Base-by-base conservation (phyloP, 495 filamentous ascomycete species). In the Rhizodiscina lignyota region DNA sequence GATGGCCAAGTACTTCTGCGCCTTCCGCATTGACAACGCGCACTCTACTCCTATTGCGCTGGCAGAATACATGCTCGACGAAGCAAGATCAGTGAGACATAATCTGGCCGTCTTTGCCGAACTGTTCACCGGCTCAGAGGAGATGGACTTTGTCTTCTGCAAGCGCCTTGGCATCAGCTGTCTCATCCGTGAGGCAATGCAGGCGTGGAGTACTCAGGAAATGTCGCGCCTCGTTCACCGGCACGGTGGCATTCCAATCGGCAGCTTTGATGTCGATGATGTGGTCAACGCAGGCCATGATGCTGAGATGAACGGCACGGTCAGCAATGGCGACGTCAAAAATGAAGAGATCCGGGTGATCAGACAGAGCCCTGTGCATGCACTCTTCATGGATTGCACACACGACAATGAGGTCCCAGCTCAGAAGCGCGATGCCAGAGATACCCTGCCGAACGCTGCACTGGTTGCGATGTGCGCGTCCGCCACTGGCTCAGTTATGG, bases 371-470 rank as follows among this genome's bases (percentile, higher is more conserved):
- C 82, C 84, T 0, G 81, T 94, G 0, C 85, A 93, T 33, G 91
- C 89, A 2, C 62, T 99, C 1, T 96, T 99, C 56, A 94, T 94
- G 83, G 91, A 99, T 49, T 99, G 91, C 53, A 99, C 91, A 1
- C 91, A 99, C 53, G 91, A 99, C 58, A 99, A 99, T 49, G 89
- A 96, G 55, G 72, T 82, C 5, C 91, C 91, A 4, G 81, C 87
- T 1, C 89, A 99, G 56, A 94, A 96, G 57, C 72, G 91, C 17
- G 87, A 94, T 52, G 87, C 83, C 17, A 70, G 83, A 35, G 91
- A 99, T 51, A 96, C 91, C 0, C 63, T 99, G 12, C 83, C 91
- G n/a, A 96, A 89, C 48, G 83, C 86, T 26, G 91, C 91, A 13
- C 65, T 99, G 8, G 86, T 96, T 16, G 74, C 72, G 35, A 94